phyloP scores from a whole-genome alignment of 208 protist species.

The Trypanosoma rangeli region DNA sequence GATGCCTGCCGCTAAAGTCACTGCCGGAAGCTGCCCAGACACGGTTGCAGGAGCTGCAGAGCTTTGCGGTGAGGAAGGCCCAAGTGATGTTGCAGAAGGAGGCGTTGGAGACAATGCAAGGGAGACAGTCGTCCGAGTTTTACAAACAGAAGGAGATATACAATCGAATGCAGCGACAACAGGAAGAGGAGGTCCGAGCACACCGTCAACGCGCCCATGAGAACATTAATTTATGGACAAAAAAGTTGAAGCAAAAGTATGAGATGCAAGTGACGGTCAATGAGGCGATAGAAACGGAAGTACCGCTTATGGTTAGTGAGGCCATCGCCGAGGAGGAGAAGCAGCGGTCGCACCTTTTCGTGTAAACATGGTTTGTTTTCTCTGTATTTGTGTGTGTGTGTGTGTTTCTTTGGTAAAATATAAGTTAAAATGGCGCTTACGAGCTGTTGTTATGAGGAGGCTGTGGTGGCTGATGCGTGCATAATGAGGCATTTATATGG shows the following conservation, averaged over 20 bases:
- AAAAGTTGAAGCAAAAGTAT: slow-evolving; percentile 51
- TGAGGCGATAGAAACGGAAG: slow-evolving; percentile 64
- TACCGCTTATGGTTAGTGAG: slow-evolving; percentile 66
- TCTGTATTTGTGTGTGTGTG: slow-evolving; percentile 6
- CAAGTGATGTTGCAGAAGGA: slow-evolving; percentile 76
- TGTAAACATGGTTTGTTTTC: slow-evolving; percentile 9
- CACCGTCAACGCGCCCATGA: slow-evolving; percentile 41
- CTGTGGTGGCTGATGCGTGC: background rate
- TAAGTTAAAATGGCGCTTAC: background rate
- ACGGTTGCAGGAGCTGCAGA: slow-evolving; percentile 39
- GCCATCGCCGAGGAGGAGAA: slow-evolving; percentile 71
- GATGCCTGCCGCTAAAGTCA: slow-evolving; percentile 40
- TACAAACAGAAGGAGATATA: slow-evolving; percentile 45
- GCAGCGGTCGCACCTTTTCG: slow-evolving; percentile 34
- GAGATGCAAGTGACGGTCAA: slow-evolving; percentile 59
- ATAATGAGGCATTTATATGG: background rate
- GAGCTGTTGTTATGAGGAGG: background rate
- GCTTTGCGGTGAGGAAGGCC: slow-evolving; percentile 47
- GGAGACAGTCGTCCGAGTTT: slow-evolving; percentile 45
- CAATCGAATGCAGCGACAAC: slow-evolving; percentile 33
- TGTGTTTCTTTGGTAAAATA: background rate
- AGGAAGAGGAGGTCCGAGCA: slow-evolving; percentile 42
- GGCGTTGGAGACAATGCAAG: slow-evolving; percentile 59
- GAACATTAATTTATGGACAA: slow-evolving; percentile 46
- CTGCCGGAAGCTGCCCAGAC: slow-evolving; percentile 54